A percentile compares a stretch with the other conserved stretches of the same genome.
phyloP scores from a whole-genome alignment of 257 asterid species.

The Rubia yunnanensis region DNA sequence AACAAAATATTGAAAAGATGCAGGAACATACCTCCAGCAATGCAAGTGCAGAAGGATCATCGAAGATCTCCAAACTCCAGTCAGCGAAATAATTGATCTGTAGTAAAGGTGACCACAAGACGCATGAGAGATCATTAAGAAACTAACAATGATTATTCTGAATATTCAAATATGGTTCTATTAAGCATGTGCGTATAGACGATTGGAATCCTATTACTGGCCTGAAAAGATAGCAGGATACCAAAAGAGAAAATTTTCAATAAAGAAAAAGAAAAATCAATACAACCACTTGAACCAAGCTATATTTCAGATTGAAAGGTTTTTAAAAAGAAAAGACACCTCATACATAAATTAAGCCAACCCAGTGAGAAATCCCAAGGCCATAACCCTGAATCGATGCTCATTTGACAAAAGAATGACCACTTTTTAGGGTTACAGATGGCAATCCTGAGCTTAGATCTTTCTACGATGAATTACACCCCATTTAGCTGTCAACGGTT shows the following conservation, averaged over 20 bases:
- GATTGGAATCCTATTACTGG: not conserved
- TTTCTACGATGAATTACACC: not conserved
- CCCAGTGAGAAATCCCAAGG: not conserved
- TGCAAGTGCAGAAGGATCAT: slow-evolving; percentile 82
- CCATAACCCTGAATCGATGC: not conserved
- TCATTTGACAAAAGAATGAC: not conserved
- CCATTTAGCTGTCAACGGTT: not conserved
- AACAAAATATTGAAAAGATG: not conserved
- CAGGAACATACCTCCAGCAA: slow-evolving; percentile 55
- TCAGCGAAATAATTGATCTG: slow-evolving; percentile 87
- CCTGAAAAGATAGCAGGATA: not conserved
- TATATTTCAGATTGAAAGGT: not conserved
- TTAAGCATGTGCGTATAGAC: not conserved
- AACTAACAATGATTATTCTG: not conserved
- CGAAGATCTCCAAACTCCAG: slow-evolving; percentile 83
- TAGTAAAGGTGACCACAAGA: slow-evolving; percentile 18
- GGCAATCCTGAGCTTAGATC: not conserved
- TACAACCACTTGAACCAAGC: not conserved
- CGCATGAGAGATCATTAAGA: slow-evolving; percentile 11
- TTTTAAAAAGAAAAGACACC: not conserved
- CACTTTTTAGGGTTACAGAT: not conserved
- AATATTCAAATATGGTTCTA: not conserved
- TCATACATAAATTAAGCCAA: not conserved
- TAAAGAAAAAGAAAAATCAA: not conserved
- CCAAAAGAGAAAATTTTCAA: not conserved